Conservation (phyloP, 2,329 filamentous ascomycete genomes). For the Amauroascus niger region DNA sequence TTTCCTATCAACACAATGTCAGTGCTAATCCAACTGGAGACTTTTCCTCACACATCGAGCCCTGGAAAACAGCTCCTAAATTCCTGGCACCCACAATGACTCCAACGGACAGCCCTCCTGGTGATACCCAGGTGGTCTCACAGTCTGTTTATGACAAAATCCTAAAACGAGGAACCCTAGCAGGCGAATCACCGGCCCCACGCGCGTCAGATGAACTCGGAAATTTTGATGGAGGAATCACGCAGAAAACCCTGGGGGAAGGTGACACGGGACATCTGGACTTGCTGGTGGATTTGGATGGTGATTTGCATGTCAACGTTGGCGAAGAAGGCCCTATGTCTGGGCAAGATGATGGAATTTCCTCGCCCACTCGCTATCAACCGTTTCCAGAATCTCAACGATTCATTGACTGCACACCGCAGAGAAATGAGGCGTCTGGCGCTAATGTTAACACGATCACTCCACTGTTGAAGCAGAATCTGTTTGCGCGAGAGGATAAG, state of each 20-base stretch:
- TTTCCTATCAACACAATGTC: conserved; percentile 2
- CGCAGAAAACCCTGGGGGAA: conserved; percentile 32
- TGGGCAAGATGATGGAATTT: conserved; percentile 50
- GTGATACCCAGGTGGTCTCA: conserved; percentile 39
- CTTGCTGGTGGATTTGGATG: conserved; percentile 32
- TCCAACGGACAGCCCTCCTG: conserved; percentile 27
- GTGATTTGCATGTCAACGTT: conserved; percentile 10
- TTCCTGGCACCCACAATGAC: conserved; percentile 27
- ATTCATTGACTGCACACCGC: conserved; percentile 35
- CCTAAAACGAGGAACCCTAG: conserved; percentile 29
- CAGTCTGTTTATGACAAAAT: conserved; percentile 37
- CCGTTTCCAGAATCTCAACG: conserved; percentile 42
- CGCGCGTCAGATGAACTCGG: background rate
- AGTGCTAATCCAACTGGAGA: background rate
- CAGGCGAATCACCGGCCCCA: conserved; percentile 8
- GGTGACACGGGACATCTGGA: conserved; percentile 39
- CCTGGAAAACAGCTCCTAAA: conserved; percentile 17
- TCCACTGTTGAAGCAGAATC: conserved; percentile 37
- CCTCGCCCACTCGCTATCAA: conserved; percentile 31
- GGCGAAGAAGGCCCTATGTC: conserved; percentile 45
- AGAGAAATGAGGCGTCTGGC: conserved; percentile 15
- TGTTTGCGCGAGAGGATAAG: conserved; percentile 31
- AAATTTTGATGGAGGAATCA: conserved; percentile 25
- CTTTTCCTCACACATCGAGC: conserved; percentile 16
- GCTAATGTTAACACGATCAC: conserved; percentile 26